Base-by-base conservation (phyloP, 106 monocot species). In the Ottelia alismoides region DNA sequence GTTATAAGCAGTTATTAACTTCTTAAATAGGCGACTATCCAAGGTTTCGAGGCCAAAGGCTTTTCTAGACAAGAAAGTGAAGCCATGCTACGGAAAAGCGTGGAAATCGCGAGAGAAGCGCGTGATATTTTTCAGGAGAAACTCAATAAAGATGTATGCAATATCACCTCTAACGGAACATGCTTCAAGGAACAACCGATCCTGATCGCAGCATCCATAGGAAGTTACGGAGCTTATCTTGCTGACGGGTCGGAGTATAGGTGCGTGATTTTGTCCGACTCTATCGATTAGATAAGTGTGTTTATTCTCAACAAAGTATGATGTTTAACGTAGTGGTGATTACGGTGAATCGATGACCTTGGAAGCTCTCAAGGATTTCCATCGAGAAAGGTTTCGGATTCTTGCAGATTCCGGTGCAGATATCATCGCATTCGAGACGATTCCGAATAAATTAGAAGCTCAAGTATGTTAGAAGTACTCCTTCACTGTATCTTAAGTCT, bases 391-490 rank as follows among this genome's bases (percentile, higher is more conserved):
- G 28, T 56, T 90, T 55, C 80, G 78, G 54, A 69, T 90, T 58
- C 84, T 90, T 60, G 77, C 78, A 23, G 77, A 78, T 55, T 60
- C 84, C 14, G 80, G 84, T 27, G 65, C 90, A 53, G 84, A 84
- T 81, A 44, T 90, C 11, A 65, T 90, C 50, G 81, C 80, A 46
- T 90, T 81, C 65, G 80, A 84, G 60, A 84, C 84, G 30, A 90
- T 69, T 43, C 90, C 84, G 49, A 90, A 90, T 55, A 90, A 84
- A 64, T 22, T 81, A 16, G 84, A 90, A 77, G 59, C 76, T 58
- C 76, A 83, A 79, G 88, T 83, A 49, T 55, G 29, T 27, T n/a
- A n/a, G n/a, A n/a, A n/a, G n/a, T n/a, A n/a, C n/a, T n/a, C n/a
- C n/a, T n/a, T n/a, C n/a, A n/a, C n/a, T n/a, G n/a, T n/a, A n/a